Conservation (phyloP, 1,139 yeast genomes). For the Spencermartinsiella ligniputridi region DNA sequence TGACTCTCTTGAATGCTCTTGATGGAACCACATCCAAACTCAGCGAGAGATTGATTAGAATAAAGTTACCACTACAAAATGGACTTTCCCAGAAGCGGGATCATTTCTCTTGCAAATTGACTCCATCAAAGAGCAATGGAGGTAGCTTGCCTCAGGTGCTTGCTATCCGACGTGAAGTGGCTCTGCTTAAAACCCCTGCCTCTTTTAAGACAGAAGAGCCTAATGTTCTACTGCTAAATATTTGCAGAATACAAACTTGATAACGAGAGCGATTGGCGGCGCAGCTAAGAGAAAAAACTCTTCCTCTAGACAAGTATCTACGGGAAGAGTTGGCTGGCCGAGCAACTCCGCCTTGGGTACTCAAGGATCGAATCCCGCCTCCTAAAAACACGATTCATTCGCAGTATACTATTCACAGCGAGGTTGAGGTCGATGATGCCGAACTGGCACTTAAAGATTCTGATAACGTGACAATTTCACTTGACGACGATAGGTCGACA, state of each 20-base stretch:
- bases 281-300: background rate
- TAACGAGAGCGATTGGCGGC: background rate
- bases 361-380: background rate
- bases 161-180: background rate
- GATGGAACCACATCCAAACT: background rate
- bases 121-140: background rate
- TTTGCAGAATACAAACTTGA: slow-evolving; percentile 5
- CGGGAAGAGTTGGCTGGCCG: background rate
- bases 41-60: background rate
- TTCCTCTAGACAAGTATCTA: background rate
- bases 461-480: background rate
- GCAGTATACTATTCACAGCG: background rate
- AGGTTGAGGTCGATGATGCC: background rate
- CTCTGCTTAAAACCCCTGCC: background rate
- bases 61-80: background rate
- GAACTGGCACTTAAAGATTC: slow-evolving; percentile 2
- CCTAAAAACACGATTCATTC: background rate
- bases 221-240: slow-evolving; percentile 6
- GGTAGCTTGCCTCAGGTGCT: background rate
- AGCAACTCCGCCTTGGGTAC: slow-evolving; percentile 1
- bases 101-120: background rate
- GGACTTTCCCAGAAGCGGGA: slow-evolving; percentile 4
- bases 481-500: background rate
- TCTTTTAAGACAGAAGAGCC: slow-evolving; percentile 3
- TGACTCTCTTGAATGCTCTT: background rate